Conservation (phyloP, 163 green algal genomes). For the Scenedesmus sp. region DNA sequence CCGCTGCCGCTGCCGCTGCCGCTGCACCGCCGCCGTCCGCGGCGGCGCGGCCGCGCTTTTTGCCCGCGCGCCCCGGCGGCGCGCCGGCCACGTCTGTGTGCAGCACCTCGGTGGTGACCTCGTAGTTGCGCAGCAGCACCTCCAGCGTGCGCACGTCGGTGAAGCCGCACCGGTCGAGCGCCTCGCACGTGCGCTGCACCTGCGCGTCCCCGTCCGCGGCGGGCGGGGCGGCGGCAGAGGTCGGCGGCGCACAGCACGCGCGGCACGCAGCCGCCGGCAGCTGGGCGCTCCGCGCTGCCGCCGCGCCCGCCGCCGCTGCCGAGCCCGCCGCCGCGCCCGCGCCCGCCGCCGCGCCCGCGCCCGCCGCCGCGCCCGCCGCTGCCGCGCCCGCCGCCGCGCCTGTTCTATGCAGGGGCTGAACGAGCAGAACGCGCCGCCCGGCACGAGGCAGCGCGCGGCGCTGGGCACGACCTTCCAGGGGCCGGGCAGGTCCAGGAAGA, state of each 20-base stretch:
- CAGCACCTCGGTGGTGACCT: constrained; percentile 46
- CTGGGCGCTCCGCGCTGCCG: not conserved
- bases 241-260: not conserved
- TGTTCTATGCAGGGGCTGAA: constrained; percentile 96
- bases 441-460: constrained; percentile 74
- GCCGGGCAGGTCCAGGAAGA: constrained; percentile 97
- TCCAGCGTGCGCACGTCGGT: constrained; percentile 82
- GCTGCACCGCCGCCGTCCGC: constrained; percentile 8
- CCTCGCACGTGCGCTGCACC: constrained; percentile 64
- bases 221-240: not conserved
- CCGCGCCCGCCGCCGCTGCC: not conserved
- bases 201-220: constrained; percentile 28
- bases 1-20: constrained; percentile 37
- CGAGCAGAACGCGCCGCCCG: constrained; percentile 89
- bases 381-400: constrained; percentile 13
- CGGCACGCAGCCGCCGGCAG: not conserved
- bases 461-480: constrained; percentile 86
- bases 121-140: constrained; percentile 82
- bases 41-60: constrained; percentile 22
- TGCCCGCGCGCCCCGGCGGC: constrained; percentile 27
- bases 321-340: not conserved
- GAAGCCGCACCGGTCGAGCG: constrained; percentile 70
- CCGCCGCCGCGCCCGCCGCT: too few relatives aligned
- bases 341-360: not conserved
- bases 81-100: not conserved